A percentile compares a stretch with the other conserved stretches of the same genome.
Evolutionary conservation across 352 stramenopile genomes (phyloP).

Genomic region (Globisporangium paddicum): DNA sequence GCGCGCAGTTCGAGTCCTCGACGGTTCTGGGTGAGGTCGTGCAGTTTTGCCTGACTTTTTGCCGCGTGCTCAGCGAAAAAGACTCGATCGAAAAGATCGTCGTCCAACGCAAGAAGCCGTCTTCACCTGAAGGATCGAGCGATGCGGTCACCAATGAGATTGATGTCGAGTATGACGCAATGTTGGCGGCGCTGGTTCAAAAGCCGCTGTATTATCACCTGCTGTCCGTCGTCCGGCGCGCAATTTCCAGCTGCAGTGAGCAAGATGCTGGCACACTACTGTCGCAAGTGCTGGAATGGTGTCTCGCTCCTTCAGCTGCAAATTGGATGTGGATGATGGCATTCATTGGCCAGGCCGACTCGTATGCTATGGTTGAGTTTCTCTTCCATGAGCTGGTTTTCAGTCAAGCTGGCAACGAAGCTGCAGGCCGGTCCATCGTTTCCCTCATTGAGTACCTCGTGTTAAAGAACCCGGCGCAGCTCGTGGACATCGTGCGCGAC

Average conservation of each 20-base stretch:
- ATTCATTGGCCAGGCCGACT: slow-evolving; percentile 39
- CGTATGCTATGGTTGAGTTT: slow-evolving; percentile 40
- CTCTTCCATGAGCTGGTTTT: slow-evolving; percentile 33
- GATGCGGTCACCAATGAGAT: neutral
- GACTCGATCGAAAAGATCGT: slow-evolving; percentile 28
- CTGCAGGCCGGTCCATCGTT: slow-evolving; percentile 13
- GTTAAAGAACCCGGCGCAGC: slow-evolving; percentile 31
- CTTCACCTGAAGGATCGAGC: neutral
- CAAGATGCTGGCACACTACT: slow-evolving; percentile 18
- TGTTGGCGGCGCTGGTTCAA: slow-evolving; percentile 25
- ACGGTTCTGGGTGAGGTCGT: slow-evolving; percentile 35
- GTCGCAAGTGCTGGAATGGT: slow-evolving; percentile 48
- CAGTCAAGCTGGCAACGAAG: neutral
- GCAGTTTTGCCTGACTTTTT: slow-evolving; percentile 37
- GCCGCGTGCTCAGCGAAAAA: slow-evolving; percentile 32
- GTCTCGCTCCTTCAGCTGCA: slow-evolving; percentile 17
- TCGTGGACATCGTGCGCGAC: slow-evolving; percentile 43
- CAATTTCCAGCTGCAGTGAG: slow-evolving; percentile 28
- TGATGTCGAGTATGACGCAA: slow-evolving; percentile 26
- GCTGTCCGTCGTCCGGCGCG: slow-evolving; percentile 30
- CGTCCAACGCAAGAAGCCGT: slow-evolving; percentile 10
- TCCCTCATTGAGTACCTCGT: slow-evolving; percentile 37
- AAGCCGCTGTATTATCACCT: slow-evolving; percentile 51
- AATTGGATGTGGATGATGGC: slow-evolving; percentile 53
- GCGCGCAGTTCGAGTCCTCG: slow-evolving; percentile 22